Evolutionary conservation across 169 alveolate species (phyloP).

Genomic region (Eimeria tenella): DNA sequence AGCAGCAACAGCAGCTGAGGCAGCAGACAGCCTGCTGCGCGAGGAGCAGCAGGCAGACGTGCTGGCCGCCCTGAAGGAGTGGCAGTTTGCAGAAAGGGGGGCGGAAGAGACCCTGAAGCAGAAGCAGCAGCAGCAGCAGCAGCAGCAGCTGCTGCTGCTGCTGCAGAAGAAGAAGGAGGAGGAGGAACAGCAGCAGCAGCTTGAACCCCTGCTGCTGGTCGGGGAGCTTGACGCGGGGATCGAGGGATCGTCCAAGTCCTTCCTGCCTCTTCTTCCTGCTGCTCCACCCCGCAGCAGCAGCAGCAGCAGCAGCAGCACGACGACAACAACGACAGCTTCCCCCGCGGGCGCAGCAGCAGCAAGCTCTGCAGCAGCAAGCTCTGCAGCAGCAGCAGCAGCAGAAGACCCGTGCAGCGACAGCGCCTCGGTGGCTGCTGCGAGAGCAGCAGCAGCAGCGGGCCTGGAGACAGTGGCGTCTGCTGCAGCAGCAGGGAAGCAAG

Average conservation of each 20-base stretch:
- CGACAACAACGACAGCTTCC: neutral
- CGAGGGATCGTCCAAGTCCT: slow-evolving; percentile 5
- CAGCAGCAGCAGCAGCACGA: slow-evolving; percentile 60
- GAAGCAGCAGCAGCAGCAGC: slow-evolving; percentile 55
- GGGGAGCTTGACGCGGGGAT: neutral
- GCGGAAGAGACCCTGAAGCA: neutral
- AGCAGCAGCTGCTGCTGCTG: slow-evolving; percentile 44
- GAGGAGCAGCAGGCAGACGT: slow-evolving; percentile 4
- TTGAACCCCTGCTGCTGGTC: slow-evolving; percentile 1
- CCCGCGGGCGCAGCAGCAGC: neutral
- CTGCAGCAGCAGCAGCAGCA: slow-evolving; percentile 7
- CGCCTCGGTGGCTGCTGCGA: slow-evolving; percentile 26
- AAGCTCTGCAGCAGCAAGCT: neutral
- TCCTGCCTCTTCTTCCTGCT: slow-evolving; percentile 16
- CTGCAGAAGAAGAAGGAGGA: slow-evolving; percentile 21
- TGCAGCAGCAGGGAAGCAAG: slow-evolving; percentile 39
- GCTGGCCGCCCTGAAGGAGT: neutral
- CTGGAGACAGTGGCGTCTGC: neutral
- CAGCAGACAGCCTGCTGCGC: neutral
- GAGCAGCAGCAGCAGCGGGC: slow-evolving; percentile 58
- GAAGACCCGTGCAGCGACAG: slow-evolving; percentile 51
- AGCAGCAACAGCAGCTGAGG: neutral
- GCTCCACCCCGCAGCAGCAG: neutral
- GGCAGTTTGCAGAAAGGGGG: slow-evolving; percentile 15
- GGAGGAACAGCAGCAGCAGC: slow-evolving; percentile 53